Evolutionary conservation across 768 basidiomycete species (phyloP).

Genomic region (Crepidotus variabilis): DNA sequence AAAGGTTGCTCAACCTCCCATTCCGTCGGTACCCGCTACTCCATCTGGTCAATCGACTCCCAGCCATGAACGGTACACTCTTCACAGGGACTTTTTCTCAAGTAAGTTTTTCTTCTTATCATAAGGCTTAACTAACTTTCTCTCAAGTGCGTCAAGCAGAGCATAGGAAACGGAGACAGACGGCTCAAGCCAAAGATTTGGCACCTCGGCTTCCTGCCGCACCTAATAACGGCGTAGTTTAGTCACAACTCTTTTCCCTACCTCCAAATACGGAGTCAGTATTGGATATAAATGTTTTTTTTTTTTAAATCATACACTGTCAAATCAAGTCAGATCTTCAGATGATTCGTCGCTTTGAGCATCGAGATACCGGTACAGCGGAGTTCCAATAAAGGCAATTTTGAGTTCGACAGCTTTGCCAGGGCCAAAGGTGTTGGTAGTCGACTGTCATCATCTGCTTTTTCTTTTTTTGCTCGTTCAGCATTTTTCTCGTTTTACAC

Average conservation of each 20-base stretch:
- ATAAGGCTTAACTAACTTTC: not conserved
- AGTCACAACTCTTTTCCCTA: not conserved
- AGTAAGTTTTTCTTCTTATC: constrained; percentile 28
- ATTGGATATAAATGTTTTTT: no score
- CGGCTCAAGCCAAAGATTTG: constrained; percentile 63
- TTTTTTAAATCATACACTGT: not conserved
- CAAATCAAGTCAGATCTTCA: not conserved
- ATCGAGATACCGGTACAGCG: constrained; percentile 11
- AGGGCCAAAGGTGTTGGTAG: not conserved
- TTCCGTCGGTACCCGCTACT: constrained; percentile 24
- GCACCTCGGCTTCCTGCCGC: constrained; percentile 69
- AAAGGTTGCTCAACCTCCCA: constrained; percentile 25
- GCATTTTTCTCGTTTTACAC: not conserved
- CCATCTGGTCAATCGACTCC: constrained; percentile 29
- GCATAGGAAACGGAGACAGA: constrained; percentile 65
- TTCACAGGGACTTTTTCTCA: constrained; percentile 82
- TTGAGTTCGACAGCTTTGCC: constrained; percentile 14
- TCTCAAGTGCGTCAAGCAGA: constrained; percentile 71
- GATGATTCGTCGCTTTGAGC: no score
- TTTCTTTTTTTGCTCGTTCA: not conserved
- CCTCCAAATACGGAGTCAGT: no score
- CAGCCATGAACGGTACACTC: constrained; percentile 67
- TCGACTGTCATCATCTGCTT: not conserved
- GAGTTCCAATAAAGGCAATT: constrained; percentile 21
- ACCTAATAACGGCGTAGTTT: constrained; percentile 32